Percentiles rank a stretch among this genome's conserved stretches.
phyloP scores from a whole-genome alignment of 2,329 filamentous ascomycete genomes.

The Elsinoe batatas region DNA sequence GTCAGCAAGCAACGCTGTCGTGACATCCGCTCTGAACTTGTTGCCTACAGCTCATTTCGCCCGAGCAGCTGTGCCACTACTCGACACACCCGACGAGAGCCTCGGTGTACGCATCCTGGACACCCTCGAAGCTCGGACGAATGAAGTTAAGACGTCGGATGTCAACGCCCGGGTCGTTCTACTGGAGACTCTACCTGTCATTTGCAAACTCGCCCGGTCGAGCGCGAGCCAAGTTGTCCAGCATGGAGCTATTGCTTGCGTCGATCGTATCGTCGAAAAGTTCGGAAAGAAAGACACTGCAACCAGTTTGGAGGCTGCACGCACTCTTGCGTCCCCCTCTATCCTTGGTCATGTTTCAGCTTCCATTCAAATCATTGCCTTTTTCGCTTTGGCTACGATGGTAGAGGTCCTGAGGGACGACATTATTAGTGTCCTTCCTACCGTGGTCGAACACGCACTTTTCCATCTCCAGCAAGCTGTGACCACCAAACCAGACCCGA shows the following conservation, averaged over 20 bases:
- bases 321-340: slow-evolving; percentile 63
- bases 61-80: slow-evolving; percentile 71
- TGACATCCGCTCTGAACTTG: slow-evolving; percentile 73
- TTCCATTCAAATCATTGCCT: slow-evolving; percentile 68
- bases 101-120: slow-evolving; percentile 67
- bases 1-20: slow-evolving; percentile 47
- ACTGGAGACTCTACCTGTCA: slow-evolving; percentile 70
- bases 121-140: slow-evolving; percentile 71
- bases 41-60: slow-evolving; percentile 83
- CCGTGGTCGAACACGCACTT: slow-evolving; percentile 62
- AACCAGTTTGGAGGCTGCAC: slow-evolving; percentile 63
- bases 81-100: slow-evolving; percentile 64
- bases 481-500: slow-evolving; percentile 42
- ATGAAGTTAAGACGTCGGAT: slow-evolving; percentile 61
- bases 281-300: slow-evolving; percentile 87
- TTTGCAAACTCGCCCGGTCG: slow-evolving; percentile 63
- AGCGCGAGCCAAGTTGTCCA: slow-evolving; percentile 60
- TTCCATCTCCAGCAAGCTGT: slow-evolving; percentile 59
- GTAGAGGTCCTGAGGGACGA: slow-evolving; percentile 80
- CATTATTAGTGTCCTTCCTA: slow-evolving; percentile 72
- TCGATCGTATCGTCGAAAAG: slow-evolving; percentile 87
- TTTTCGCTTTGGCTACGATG: slow-evolving; percentile 79
- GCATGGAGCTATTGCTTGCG: slow-evolving; percentile 75
- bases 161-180: slow-evolving; percentile 57
- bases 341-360: slow-evolving; percentile 67